Base-by-base conservation (phyloP, 768 basidiomycete species). In the Lactarius sp. region DNA sequence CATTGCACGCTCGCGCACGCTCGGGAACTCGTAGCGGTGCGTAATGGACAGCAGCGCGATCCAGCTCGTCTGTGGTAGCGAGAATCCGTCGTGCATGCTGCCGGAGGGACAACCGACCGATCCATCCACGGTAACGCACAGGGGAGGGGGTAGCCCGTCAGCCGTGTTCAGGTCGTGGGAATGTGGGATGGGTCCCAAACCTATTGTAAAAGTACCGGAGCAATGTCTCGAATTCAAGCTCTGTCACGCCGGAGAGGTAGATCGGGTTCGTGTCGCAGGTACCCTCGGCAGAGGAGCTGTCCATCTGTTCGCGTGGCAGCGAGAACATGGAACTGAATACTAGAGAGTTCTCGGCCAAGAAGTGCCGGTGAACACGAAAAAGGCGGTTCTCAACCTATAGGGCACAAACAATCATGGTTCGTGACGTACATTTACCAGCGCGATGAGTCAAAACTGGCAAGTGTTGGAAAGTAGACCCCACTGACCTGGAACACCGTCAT, bases 401-500 rank as follows among this genome's bases (percentile, higher is more conserved):
- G 36, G 27, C 27, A 27, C 27, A 27, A 49, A 39, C 2, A 22
- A 27, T 27, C 20, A 8, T 13, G 12, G 2, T 27, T 27, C 2
- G 3, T 27, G 27, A 14, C 22, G 44, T 33, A 20, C 31, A 18
- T 14, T 16, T 16, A 14, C 22, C 20, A 51, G 37, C 14, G 18
- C 18, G 44, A 49, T 62, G 39, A 56, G 61, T 27, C 42, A 37
- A 34, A 14, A 36, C 22, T 20, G 36, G 60, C 44, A 37, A 31
- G 31, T 31, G 55, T 55, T 14, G 39, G 46, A 27, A 20, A 2
- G 10, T 52, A 36, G 37, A 18, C 31, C 16, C 10, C 16, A 56
- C 64, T 27, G 59, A 65, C 64, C 64, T 65, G 53, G 54, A 60
- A 65, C 18, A 65, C 64, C 22, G 54, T 47, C 64, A 65, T 65